Conservation (phyloP, 2,329 filamentous ascomycete species). For the Penicillium capsulatum region DNA sequence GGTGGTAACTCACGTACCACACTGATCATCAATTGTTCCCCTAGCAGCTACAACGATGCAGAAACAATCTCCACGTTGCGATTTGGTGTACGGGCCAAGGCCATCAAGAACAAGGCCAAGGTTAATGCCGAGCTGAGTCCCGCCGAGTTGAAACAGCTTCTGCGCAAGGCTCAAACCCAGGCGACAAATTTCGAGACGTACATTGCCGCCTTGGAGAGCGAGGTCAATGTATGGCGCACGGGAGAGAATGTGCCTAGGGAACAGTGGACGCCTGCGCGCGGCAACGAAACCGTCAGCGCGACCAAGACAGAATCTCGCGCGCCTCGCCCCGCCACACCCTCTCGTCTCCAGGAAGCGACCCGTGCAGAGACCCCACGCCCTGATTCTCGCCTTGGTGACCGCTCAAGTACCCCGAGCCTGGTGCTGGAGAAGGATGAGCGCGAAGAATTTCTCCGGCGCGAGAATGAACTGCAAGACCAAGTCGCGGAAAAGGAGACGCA, state of each 20-base stretch:
- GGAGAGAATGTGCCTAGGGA: constrained; percentile 88
- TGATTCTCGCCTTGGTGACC: constrained; percentile 68
- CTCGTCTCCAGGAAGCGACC: constrained; percentile 42
- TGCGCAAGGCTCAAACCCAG: constrained; percentile 88
- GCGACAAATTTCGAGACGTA: constrained; percentile 86
- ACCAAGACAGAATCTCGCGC: constrained; percentile 48
- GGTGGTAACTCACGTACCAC: constrained; percentile 98
- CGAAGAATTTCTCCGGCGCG: constrained; percentile 88
- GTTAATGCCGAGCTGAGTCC: constrained; percentile 97
- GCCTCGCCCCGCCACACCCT: constrained; percentile 41
- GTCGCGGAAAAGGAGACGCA: constrained; percentile 86
- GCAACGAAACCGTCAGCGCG: constrained; percentile 50
- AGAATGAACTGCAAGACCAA: constrained; percentile 97
- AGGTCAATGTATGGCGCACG: constrained; percentile 80
- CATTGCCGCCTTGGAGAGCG: constrained; percentile 74
- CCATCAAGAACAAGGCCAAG: constrained; percentile 99
- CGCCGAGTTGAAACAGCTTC: constrained; percentile 84
- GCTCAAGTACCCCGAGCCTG: constrained; percentile 80
- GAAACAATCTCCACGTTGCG: constrained; percentile 89
- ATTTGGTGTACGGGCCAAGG: constrained; percentile 94
- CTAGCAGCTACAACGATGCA: constrained; percentile 94
- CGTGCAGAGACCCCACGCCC: constrained; percentile 59
- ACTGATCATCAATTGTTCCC: constrained; percentile 98
- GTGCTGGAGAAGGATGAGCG: constrained; percentile 93
- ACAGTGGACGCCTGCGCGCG: constrained; percentile 69